These are phyloP conservation scores for Globisporangium radiosum DNA, from an alignment of 352 stramenopile species.

Conservation along the genomic window DNA sequence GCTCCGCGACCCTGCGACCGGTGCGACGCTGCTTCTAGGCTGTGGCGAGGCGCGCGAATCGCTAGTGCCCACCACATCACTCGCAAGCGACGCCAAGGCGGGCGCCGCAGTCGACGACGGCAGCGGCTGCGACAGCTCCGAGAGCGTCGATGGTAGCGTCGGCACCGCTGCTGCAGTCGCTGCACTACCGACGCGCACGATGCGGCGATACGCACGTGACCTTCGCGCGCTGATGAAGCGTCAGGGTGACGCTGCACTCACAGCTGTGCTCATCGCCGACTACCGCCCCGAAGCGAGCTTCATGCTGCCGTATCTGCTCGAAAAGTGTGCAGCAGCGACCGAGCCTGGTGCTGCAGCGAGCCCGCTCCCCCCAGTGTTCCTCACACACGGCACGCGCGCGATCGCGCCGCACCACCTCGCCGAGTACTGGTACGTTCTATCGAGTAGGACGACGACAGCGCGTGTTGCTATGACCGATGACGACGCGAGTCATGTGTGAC, in stretches of 20 bases:
- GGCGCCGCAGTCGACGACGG: constrained; percentile 32
- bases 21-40: constrained; percentile 44
- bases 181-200: constrained; percentile 6
- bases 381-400: constrained; percentile 75
- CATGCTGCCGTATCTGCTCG: constrained; percentile 66
- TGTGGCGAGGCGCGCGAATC: constrained; percentile 41
- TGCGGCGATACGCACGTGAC: constrained; percentile 47
- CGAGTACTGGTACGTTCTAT: constrained; percentile 57
- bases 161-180: constrained; percentile 6
- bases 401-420: constrained; percentile 60
- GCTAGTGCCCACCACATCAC: constrained; percentile 3
- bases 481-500: not conserved
- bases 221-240: constrained; percentile 46
- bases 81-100: constrained; percentile 6
- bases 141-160: constrained; percentile 21
- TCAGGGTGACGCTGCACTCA: constrained; percentile 28
- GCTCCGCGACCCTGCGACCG: constrained; percentile 48
- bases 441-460: not conserved
- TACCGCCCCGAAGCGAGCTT: constrained; percentile 63
- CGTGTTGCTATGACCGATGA: too few relatives aligned
- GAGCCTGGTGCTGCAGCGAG: constrained; percentile 14
- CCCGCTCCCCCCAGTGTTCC: constrained; percentile 31
- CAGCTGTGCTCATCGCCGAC: constrained; percentile 58
- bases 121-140: constrained; percentile 22
- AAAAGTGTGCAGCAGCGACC: constrained; percentile 34